These are phyloP conservation scores for Atalantia buxifolia DNA, from an alignment of 345 rosid species.

Conservation along the genomic window DNA sequence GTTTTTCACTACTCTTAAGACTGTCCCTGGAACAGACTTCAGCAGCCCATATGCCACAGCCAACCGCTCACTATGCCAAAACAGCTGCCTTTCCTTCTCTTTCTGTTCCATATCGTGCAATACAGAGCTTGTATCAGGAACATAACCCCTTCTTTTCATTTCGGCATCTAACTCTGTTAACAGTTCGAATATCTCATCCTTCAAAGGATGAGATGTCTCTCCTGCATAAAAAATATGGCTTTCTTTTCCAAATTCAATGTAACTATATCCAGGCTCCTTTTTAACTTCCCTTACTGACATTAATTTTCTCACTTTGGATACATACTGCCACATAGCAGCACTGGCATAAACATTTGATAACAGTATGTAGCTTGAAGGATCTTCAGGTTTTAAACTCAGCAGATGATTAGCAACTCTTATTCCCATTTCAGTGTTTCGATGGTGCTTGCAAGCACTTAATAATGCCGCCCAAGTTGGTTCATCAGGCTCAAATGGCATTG, in stretches of 20 bases:
- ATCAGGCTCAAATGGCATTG: slow-evolving; percentile 74
- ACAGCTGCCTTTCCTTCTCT: slow-evolving; percentile 66
- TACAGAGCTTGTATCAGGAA: slow-evolving; percentile 64
- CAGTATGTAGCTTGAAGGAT: slow-evolving; percentile 66
- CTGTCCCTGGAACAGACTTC: slow-evolving; percentile 48
- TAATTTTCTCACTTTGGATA: slow-evolving; percentile 52
- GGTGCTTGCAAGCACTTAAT: slow-evolving; percentile 66
- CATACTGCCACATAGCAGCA: slow-evolving; percentile 52
- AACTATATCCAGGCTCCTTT: slow-evolving; percentile 71
- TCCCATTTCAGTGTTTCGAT: slow-evolving; percentile 47
- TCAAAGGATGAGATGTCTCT: slow-evolving; percentile 52
- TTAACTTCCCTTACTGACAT: slow-evolving; percentile 48
- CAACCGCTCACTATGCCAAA: slow-evolving; percentile 74
- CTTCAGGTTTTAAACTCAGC: slow-evolving; percentile 42
- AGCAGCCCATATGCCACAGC: slow-evolving; percentile 77
- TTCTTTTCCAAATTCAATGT: slow-evolving; percentile 44
- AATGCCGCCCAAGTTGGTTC: slow-evolving; percentile 88
- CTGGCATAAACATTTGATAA: slow-evolving; percentile 63
- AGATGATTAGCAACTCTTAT: slow-evolving; percentile 54
- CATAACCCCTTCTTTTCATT: slow-evolving; percentile 68
- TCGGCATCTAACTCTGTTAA: slow-evolving; percentile 49
- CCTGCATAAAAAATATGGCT: slow-evolving; percentile 65
- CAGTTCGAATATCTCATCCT: slow-evolving; percentile 43
- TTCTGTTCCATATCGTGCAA: slow-evolving; percentile 59
- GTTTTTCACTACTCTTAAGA: slow-evolving; percentile 61